Conservation (phyloP, 176 grass and related monocot species). For the Calamus simplicifolius region DNA sequence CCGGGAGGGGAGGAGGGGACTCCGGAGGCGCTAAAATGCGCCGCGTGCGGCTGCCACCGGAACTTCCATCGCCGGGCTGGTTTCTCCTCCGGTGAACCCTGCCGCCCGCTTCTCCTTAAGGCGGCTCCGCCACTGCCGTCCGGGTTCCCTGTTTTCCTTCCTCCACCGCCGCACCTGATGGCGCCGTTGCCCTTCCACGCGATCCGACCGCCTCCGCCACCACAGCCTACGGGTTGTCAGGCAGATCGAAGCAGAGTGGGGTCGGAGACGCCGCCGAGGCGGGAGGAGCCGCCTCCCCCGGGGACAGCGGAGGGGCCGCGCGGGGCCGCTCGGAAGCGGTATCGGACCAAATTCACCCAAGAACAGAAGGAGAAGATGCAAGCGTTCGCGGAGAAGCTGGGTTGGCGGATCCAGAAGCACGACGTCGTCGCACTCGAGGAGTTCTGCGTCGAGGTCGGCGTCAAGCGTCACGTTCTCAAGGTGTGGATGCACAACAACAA, state of each 20-base stretch:
- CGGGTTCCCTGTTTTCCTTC: neutral
- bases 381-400: neutral
- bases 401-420: no score
- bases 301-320: neutral
- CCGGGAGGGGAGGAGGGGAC: slow-evolving; percentile 12
- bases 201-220: neutral
- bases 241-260: neutral
- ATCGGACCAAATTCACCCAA: slow-evolving; percentile 11
- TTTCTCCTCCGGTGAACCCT: no score
- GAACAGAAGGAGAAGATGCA: slow-evolving; percentile 20
- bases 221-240: neutral
- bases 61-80: slow-evolving; percentile 2
- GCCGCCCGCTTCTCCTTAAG: neutral
- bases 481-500: no score
- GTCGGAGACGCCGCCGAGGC: slow-evolving; percentile 1
- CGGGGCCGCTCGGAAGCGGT: slow-evolving; percentile 1
- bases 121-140: neutral
- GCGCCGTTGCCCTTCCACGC: neutral
- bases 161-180: neutral
- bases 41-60: slow-evolving; percentile 7
- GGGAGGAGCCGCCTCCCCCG: neutral
- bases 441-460: slow-evolving; percentile 3
- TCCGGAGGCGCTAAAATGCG: slow-evolving; percentile 8
- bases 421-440: slow-evolving; percentile 2
- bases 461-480: no score